phyloP scores from a whole-genome alignment of 2,329 filamentous ascomycete species.

The Curvularia verruculosa region DNA sequence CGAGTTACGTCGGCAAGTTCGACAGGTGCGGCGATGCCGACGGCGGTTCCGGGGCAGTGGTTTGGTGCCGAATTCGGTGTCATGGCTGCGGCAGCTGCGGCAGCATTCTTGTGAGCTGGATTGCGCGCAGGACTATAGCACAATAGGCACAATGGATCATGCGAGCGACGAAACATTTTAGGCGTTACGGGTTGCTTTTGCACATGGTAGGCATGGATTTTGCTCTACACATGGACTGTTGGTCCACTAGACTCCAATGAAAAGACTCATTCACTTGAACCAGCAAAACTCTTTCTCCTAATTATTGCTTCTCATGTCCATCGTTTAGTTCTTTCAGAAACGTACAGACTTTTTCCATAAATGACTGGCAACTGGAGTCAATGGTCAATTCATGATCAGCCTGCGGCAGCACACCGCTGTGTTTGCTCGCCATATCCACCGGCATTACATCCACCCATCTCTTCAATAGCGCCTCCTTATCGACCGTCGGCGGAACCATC shows the following conservation, averaged over 20 bases:
- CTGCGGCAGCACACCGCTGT: neutral
- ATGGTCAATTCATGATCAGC: slow-evolving; percentile 4
- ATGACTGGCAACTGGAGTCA: neutral
- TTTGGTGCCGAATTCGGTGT: slow-evolving; percentile 33
- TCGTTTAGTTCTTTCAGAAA: neutral
- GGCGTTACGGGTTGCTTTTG: neutral
- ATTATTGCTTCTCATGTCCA: neutral
- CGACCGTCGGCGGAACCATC: slow-evolving; percentile 19
- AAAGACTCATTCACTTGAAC: neutral
- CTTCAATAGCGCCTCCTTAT: slow-evolving; percentile 16
- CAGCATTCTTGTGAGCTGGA: slow-evolving; percentile 31
- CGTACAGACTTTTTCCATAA: neutral
- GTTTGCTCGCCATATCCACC: neutral
- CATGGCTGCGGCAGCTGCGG: slow-evolving; percentile 38
- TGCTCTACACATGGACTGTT: neutral
- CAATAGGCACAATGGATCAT: neutral
- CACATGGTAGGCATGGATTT: neutral
- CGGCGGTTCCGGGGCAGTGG: slow-evolving; percentile 22
- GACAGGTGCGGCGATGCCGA: slow-evolving; percentile 29
- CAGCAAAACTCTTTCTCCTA: neutral
- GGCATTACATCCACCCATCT: neutral
- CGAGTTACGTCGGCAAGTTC: slow-evolving; percentile 23
- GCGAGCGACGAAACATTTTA: neutral
- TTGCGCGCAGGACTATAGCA: neutral
- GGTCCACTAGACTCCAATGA: neutral